Evolutionary conservation across 2,329 filamentous ascomycete genomes (phyloP).

Genomic region (Colletotrichum higginsianum): DNA sequence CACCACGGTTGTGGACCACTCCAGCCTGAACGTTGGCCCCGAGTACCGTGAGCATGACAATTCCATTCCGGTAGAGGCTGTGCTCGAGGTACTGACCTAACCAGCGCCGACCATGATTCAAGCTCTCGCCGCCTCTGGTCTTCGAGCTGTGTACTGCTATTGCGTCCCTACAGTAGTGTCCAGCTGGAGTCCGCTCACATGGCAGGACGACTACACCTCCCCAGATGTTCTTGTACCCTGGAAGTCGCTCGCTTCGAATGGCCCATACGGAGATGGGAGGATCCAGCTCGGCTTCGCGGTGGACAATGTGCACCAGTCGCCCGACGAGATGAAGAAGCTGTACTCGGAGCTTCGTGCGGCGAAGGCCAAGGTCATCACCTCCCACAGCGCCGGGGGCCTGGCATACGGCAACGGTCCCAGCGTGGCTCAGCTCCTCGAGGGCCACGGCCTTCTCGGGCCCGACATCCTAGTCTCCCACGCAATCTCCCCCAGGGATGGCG

Average conservation of each 20-base stretch:
- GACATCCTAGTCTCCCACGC: slow-evolving; percentile 51
- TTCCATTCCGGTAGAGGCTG: rapidly evolving
- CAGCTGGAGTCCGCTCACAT: slow-evolving; percentile 49
- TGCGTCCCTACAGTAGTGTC: slow-evolving; percentile 50
- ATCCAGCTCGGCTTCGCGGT: slow-evolving; percentile 60
- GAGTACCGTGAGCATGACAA: slow-evolving; percentile 16
- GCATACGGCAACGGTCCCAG: slow-evolving; percentile 11
- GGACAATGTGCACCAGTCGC: slow-evolving; percentile 57
- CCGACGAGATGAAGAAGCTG: slow-evolving; percentile 53
- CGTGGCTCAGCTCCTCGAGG: slow-evolving; percentile 4
- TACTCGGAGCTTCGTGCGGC: slow-evolving; percentile 54
- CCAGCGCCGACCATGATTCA: slow-evolving; percentile 53
- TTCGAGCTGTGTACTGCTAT: slow-evolving; percentile 62
- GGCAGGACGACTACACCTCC: slow-evolving; percentile 48
- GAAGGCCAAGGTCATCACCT: slow-evolving; percentile 58
- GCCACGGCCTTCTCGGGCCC: slow-evolving; percentile 33
- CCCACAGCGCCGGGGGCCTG: slow-evolving; percentile 25
- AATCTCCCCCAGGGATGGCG: slow-evolving; percentile 45
- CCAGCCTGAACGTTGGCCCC: slow-evolving; percentile 35
- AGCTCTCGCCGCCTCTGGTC: slow-evolving; percentile 57
- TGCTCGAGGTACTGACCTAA: neutral
- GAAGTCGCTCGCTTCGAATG: slow-evolving; percentile 46
- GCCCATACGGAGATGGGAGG: slow-evolving; percentile 45
- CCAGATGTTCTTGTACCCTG: slow-evolving; percentile 54
- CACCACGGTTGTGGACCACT: slow-evolving; percentile 51